Evolutionary conservation across 192 early-diverging fungal genomes (phyloP).

Genomic region (Mortierella antarctica): DNA sequence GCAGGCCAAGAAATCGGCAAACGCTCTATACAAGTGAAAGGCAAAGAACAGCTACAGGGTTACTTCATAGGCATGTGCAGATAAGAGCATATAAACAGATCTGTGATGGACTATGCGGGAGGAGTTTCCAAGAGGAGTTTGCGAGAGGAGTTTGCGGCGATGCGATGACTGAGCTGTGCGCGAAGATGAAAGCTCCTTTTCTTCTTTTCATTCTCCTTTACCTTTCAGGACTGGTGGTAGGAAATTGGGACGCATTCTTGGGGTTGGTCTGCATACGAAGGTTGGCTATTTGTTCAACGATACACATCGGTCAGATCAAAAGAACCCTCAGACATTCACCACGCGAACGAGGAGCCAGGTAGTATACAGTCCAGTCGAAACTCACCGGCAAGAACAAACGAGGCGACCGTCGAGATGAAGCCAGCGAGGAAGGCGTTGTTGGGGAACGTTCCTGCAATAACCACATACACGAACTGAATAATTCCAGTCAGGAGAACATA

Average conservation of each 20-base stretch:
- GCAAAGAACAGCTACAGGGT: not conserved
- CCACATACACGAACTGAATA: slow-evolving; percentile 90
- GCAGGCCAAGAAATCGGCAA: slow-evolving; percentile 93
- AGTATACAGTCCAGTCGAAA: not conserved
- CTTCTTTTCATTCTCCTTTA: slow-evolving; percentile 30
- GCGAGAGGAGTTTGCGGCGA: too few species aligned
- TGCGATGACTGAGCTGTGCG: too few species aligned
- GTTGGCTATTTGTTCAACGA: slow-evolving; percentile 69
- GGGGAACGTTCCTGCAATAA: slow-evolving; percentile 91
- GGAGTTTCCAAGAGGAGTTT: too few species aligned
- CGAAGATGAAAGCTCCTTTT: not conserved
- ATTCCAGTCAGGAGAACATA: slow-evolving; percentile 92
- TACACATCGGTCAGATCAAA: not conserved
- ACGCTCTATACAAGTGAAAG: slow-evolving; percentile 71
- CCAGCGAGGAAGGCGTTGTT: slow-evolving; percentile 98
- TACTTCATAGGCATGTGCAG: not conserved
- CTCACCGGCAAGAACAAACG: slow-evolving; percentile 89
- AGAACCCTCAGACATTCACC: not conserved
- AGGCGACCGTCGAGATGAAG: slow-evolving; percentile 91
- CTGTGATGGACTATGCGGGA: too few species aligned
- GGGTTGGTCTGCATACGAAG: slow-evolving; percentile 94
- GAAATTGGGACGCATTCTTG: slow-evolving; percentile 76
- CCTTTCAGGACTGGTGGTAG: slow-evolving; percentile 82
- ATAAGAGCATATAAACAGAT: not conserved
- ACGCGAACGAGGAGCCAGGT: not conserved